Base-by-base conservation (phyloP, 768 basidiomycete species). In the Ramaria sp. region DNA sequence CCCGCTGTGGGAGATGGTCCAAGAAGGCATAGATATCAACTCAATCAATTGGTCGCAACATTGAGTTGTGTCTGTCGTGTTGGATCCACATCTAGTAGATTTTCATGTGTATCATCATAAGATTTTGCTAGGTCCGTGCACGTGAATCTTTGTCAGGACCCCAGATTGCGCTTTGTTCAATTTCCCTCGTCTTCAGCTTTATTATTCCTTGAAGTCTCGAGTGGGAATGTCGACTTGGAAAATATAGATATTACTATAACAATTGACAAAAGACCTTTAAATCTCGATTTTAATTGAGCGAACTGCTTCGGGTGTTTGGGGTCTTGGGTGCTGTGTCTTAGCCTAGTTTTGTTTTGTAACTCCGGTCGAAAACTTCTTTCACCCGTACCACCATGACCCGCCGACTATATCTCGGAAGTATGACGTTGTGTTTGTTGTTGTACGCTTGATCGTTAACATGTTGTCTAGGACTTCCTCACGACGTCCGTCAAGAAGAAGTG, bases 1-100 rank as follows among this genome's bases (percentile, higher is more conserved):
- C 66, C 96, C 96, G 34, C 72, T 99, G 54, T 99, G 95, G 95
- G 96, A 99, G 73, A 97, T 99, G 94, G 94, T 98, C 15, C 92
- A 96, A 72, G 96, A 98, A 68, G 95, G 95, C 43, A 94, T 98
- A 59, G 96, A 99, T 69, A 81, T 98, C 63, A 92, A 84, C 67
- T 78, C 87, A 17, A 99, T 98, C 68, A 81, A 97, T 71, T 97
- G 94, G 94, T 87, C 89, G 47, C 89, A 76, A 57, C 76, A 78
- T 62, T 79, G 69, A 72, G 1, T 37, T 13, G 13, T 37, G 13
- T 27, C 34, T 37, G 10, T 22, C 9, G 34, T 37, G 27, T 27
- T 5, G 27, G 27, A 27, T 27, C 27, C 27, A 27, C 5, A 5
- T 27, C 5, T 13, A 37, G 3, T 9, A 37, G 3, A 9, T 9